Evolutionary conservation across 176 grass and related monocot species (phyloP), one percentile per base, ranked within the genome.

Genomic region (Melocanna baccifera): DNA sequence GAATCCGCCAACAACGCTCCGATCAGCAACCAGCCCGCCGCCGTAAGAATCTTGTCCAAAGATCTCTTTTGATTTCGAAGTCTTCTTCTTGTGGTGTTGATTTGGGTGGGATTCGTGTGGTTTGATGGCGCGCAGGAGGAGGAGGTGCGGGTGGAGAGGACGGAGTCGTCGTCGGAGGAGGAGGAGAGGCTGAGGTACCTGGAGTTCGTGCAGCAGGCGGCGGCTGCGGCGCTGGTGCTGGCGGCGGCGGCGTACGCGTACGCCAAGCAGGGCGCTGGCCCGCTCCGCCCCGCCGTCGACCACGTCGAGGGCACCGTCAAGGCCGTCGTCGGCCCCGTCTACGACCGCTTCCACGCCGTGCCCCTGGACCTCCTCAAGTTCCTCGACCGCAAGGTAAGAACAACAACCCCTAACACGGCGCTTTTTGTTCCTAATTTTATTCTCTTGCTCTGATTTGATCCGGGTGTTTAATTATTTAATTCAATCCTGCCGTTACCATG

Each of bases 131-230:
- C 19, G 51, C 19, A 66, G 75, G 37, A 86, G 75, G 36, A 86
- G 72, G 83, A 86, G 67, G 88, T 86, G 79, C 48, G 73, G 66
- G 88, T 90, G 28, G 88, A 90, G 73, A 71, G 52, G 84, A 40
- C 75, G 40, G 53, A 71, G 67, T 5, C 7, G 18, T 19, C 50
- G 16, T 19, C 6, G 45, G 50, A 37, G 52, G 84, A 37, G 51
- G 84, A 78, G 43, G 89, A 94, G 77, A 95, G 91, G 87, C 91
- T 98, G 71, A 83, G 87, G 83, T 95, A 98, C 76, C 85, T 98
- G 18, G 87, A 87, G 83, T 93, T 93, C 76, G 93, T 95, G 75
- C 91, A 98, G 78, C 91, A 79, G 47, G 89, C 87, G 55, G 91
- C 91, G 53, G 87, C 88, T 52, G 91, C 95, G 80, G 89, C 83